Percentiles rank a stretch among this genome's conserved stretches.
Conservation (phyloP, 2,329 filamentous ascomycete species). For the Trichoderma lentiforme region DNA sequence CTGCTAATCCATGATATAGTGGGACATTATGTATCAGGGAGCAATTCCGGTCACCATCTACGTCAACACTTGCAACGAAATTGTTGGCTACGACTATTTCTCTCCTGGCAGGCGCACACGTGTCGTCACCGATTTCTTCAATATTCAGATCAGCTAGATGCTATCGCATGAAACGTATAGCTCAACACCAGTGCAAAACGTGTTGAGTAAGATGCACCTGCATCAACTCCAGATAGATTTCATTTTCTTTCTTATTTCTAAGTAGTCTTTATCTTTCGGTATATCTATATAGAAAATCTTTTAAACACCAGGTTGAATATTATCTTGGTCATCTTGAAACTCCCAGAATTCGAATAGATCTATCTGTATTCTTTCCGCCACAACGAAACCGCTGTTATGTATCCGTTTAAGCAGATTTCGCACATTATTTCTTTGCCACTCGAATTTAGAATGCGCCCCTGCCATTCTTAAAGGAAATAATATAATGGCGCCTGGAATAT, state of each 20-base stretch:
- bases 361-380: constrained; percentile 23
- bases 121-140: constrained; percentile 32
- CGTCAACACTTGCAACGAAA: constrained; percentile 31
- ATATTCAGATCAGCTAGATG: constrained; percentile 22
- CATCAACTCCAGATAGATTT: neutral
- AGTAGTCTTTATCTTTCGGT: neutral
- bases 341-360: constrained; percentile 27
- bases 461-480: constrained; percentile 28
- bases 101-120: constrained; percentile 27
- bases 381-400: constrained; percentile 24
- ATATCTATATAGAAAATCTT: neutral
- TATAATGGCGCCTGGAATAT: constrained; percentile 22
- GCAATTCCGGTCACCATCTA: constrained; percentile 36
- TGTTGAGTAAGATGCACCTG: no score
- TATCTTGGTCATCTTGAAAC: neutral
- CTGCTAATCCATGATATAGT: constrained; percentile 24
- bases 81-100: constrained; percentile 39
- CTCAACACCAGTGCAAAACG: no score
- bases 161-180: neutral
- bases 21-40: constrained; percentile 37
- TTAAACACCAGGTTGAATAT: neutral
- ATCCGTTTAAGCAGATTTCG: constrained; percentile 17
- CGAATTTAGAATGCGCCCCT: constrained; percentile 9
- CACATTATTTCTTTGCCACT: neutral
- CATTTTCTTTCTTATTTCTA: neutral